Percentiles rank a stretch among this genome's conserved stretches.
Evolutionary conservation across 169 alveolate species (phyloP).

Genomic region (Cryptosporidium viatorum): DNA sequence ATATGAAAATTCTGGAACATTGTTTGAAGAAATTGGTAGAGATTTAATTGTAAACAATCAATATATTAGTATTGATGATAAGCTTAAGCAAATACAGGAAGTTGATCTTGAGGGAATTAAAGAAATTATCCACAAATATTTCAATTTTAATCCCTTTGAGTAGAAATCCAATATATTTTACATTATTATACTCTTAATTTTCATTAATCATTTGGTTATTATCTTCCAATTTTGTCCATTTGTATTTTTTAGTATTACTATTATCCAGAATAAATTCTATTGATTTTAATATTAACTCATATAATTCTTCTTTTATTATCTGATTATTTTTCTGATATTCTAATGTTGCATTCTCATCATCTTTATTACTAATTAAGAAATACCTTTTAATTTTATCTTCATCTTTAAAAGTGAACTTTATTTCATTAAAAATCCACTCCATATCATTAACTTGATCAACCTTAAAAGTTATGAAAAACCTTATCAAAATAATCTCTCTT

Average conservation of each 20-base stretch:
- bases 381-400: background rate
- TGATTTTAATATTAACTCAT: slow-evolving; percentile 17
- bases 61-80: slow-evolving; percentile 13
- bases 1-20: slow-evolving; percentile 10
- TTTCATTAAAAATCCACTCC: slow-evolving; percentile 26
- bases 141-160: background rate
- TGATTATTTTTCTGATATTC: background rate
- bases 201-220: background rate
- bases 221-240: background rate
- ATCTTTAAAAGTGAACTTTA: slow-evolving; percentile 20
- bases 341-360: background rate
- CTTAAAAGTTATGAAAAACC: slow-evolving; percentile 1
- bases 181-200: background rate
- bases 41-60: slow-evolving; percentile 14
- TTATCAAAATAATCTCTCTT: background rate
- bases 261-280: slow-evolving; percentile 5
- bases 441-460: background rate
- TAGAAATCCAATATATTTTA: background rate
- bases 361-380: background rate
- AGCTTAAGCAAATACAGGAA: slow-evolving; percentile 16
- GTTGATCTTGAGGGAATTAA: slow-evolving; percentile 5
- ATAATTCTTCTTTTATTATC: background rate
- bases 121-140: slow-evolving; percentile 14
- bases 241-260: background rate
- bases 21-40: slow-evolving; percentile 52